Conservation (phyloP, 2,329 filamentous ascomycete species). For the Exserohilum turcica region DNA sequence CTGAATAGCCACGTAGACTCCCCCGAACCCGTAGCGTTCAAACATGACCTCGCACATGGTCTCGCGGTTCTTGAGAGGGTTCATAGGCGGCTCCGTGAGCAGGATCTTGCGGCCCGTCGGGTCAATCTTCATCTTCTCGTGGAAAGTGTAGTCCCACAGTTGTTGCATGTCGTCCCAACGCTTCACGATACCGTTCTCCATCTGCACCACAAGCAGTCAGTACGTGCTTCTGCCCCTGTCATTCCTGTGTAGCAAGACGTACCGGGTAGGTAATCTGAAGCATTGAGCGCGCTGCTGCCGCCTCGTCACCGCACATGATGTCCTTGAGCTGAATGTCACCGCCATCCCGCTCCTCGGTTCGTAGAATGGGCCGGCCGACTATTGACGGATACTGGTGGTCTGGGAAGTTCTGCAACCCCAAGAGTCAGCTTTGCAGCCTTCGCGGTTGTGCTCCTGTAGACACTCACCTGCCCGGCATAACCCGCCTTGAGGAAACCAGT, state of each 20-base stretch:
- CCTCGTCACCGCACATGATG: conserved; percentile 99
- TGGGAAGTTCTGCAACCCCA: conserved; percentile 79
- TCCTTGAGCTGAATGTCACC: conserved; percentile 81
- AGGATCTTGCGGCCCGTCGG: conserved; percentile 93
- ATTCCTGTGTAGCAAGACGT: conserved; percentile 43
- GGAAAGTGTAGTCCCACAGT: conserved; percentile 98
- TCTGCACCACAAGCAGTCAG: conserved; percentile 58
- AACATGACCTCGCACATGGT: conserved; percentile 99
- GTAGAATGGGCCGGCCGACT: conserved; percentile 94
- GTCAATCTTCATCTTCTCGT: conserved; percentile 94
- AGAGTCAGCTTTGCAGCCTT: conserved; percentile 11
- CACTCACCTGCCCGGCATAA: conserved; percentile 82
- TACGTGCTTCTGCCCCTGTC: conserved; percentile 16
- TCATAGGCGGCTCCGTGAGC: conserved; percentile 96
- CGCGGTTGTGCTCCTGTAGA: not conserved
- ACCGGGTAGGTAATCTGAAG: conserved; percentile 96
- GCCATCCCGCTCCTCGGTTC: conserved; percentile 85
- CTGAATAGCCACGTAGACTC: conserved; percentile 97
- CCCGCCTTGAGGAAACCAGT: conserved; percentile 99
- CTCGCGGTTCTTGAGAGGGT: conserved; percentile 94
- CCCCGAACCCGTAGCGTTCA: conserved; percentile 92
- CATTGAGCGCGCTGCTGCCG: conserved; percentile 93
- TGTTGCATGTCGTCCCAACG: conserved; percentile 99
- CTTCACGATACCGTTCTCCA: conserved; percentile 99
- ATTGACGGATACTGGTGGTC: conserved; percentile 99